phyloP scores from a whole-genome alignment of 495 filamentous ascomycete species.

The Aspergillus bertholletiae region DNA sequence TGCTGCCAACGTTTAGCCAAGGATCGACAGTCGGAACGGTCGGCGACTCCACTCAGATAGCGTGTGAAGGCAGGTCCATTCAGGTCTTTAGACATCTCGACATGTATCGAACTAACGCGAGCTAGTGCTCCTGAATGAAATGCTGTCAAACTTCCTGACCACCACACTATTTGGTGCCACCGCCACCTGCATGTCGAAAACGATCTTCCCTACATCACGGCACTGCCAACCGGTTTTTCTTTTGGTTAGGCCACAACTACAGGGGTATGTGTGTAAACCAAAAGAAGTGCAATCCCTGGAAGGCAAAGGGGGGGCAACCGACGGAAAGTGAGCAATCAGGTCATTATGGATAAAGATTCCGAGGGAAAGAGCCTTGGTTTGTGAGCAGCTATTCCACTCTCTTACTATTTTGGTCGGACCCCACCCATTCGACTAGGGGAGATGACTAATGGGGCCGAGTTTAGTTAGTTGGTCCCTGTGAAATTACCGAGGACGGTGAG shows the following conservation, averaged over 20 bases:
- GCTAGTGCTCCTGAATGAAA: not conserved
- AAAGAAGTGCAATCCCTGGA: not conserved
- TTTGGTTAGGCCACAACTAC: not conserved
- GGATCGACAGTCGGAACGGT: slow-evolving; percentile 16
- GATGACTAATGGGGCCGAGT: not conserved
- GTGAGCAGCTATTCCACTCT: not conserved
- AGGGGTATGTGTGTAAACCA: not conserved
- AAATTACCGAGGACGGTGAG: not conserved
- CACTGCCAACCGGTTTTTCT: not conserved
- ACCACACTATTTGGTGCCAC: not conserved
- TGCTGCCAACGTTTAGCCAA: slow-evolving; percentile 19
- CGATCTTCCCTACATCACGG: not conserved
- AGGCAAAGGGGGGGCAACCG: not conserved
- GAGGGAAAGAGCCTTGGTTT: not conserved
- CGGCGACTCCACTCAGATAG: not conserved
- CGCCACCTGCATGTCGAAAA: not conserved
- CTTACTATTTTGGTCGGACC: no score
- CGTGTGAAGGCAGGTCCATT: not conserved
- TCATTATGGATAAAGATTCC: slow-evolving; percentile 6
- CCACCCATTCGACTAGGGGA: not conserved
- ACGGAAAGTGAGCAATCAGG: not conserved
- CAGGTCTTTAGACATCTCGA: not conserved
- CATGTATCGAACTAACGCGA: not conserved
- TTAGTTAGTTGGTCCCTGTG: not conserved
- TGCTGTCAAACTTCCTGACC: not conserved